Evolutionary conservation across 164 flowering plant species (phyloP).

Genomic region (Echeveria elegans): DNA sequence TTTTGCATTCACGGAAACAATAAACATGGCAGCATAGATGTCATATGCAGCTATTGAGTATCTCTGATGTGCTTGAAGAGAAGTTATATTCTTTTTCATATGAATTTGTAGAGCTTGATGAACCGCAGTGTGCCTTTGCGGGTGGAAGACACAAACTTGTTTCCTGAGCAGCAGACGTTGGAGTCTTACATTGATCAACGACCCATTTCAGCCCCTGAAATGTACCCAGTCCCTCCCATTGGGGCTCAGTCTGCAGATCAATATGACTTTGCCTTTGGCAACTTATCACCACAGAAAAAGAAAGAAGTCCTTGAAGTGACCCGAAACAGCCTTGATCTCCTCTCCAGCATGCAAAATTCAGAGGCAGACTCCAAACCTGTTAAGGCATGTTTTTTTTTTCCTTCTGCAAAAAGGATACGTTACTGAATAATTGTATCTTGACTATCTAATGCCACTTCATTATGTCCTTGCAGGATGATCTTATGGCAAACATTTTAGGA

Average conservation of each 20-base stretch:
- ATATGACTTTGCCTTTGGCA: constrained; percentile 17
- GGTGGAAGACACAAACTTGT: constrained; percentile 20
- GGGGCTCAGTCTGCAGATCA: constrained; percentile 21
- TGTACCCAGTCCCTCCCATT: constrained; percentile 40
- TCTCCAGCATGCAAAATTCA: constrained; percentile 55
- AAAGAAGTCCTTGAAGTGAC: constrained; percentile 54
- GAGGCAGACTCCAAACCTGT: constrained; percentile 34
- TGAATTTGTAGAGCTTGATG: constrained; percentile 40
- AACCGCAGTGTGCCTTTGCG: constrained; percentile 23
- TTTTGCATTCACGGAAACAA: background rate
- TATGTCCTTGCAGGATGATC: constrained; percentile 71
- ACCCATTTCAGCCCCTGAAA: constrained; percentile 37
- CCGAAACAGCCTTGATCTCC: constrained; percentile 66
- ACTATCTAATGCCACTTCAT: background rate
- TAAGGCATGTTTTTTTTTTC: constrained; percentile 40
- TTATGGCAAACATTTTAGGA: constrained; percentile 53
- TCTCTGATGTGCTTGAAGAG: too few species aligned
- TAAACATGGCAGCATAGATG: background rate
- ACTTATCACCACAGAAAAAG: constrained; percentile 48
- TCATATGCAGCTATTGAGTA: too few species aligned
- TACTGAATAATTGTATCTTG: background rate
- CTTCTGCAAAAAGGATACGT: background rate
- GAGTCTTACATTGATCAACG: constrained; percentile 39
- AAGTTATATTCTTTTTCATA: too few species aligned
- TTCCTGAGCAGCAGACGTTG: constrained; percentile 23